Conservation (phyloP, 768 basidiomycete species). For the Hortiboletus campestris region DNA sequence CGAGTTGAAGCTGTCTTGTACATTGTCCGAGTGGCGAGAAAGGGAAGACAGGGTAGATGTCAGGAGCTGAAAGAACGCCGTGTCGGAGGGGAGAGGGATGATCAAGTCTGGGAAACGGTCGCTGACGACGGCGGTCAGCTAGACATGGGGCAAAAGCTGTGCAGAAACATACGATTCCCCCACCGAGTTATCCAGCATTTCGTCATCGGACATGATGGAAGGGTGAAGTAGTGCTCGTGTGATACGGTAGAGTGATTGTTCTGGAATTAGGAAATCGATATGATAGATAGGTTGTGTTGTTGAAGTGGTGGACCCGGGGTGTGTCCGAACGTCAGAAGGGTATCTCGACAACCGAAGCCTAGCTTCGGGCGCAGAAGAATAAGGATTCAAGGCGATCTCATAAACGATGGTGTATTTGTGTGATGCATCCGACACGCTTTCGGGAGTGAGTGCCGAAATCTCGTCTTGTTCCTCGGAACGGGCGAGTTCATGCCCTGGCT, state of each 20-base stretch:
- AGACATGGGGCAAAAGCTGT: not conserved
- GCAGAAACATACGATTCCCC: conserved; percentile 8
- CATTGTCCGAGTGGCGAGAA: conserved; percentile 44
- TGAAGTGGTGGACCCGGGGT: not conserved
- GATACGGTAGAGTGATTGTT: conserved; percentile 6
- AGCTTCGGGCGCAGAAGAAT: conserved; percentile 51
- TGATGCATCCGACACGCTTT: not conserved
- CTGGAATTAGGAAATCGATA: conserved; percentile 15
- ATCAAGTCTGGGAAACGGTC: conserved; percentile 49
- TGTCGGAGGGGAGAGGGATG: conserved; percentile 78
- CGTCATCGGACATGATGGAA: not conserved
- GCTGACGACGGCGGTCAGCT: conserved; percentile 4
- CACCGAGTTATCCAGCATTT: not conserved
- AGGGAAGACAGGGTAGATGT: conserved; percentile 57
- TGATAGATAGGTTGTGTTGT: conserved; percentile 7
- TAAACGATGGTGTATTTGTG: conserved; percentile 44
- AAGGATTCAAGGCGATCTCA: conserved; percentile 49
- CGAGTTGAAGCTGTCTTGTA: conserved; percentile 51
- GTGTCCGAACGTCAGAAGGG: not conserved
- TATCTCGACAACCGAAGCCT: conserved; percentile 48
- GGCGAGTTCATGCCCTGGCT: conserved; percentile 7
- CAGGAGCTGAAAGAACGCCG: conserved; percentile 76
- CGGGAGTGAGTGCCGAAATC: not conserved
- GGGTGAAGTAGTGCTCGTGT: conserved; percentile 3
- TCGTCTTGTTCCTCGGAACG: not conserved